These are phyloP conservation scores for Neostapfia colusana DNA, from an alignment of 176 grass and related monocot species.

Conservation along the genomic window DNA sequence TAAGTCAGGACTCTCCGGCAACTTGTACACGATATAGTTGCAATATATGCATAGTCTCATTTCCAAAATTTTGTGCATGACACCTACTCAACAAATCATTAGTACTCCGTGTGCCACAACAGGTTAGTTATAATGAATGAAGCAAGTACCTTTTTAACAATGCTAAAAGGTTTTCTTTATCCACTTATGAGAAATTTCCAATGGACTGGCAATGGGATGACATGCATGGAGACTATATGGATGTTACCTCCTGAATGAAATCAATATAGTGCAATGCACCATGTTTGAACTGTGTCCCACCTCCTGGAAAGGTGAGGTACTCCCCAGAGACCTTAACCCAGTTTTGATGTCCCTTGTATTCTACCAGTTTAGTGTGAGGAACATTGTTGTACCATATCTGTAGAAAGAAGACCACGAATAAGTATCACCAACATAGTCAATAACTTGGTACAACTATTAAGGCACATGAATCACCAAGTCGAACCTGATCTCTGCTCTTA, in stretches of 20 bases:
- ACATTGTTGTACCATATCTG: constrained; percentile 91
- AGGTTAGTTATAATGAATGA: background rate
- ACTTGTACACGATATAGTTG: background rate
- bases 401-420: constrained; percentile 19
- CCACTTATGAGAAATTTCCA: background rate
- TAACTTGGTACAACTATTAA: background rate
- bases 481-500: constrained; percentile 73
- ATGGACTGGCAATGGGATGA: background rate
- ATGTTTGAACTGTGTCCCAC: constrained; percentile 85
- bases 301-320: constrained; percentile 69
- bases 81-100: background rate
- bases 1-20: background rate
- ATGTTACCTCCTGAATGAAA: constrained; percentile 65
- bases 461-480: background rate
- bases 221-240: background rate
- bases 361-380: constrained; percentile 71
- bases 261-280: constrained; percentile 85
- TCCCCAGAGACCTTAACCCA: constrained; percentile 83
- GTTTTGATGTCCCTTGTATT: constrained; percentile 87
- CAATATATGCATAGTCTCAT: background rate
- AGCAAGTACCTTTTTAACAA: background rate
- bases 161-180: background rate
- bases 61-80: background rate
- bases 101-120: background rate
- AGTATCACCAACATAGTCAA: constrained; percentile 19